phyloP scores from a whole-genome alignment of 139 green algal species.

The Trebouxia sp. region DNA sequence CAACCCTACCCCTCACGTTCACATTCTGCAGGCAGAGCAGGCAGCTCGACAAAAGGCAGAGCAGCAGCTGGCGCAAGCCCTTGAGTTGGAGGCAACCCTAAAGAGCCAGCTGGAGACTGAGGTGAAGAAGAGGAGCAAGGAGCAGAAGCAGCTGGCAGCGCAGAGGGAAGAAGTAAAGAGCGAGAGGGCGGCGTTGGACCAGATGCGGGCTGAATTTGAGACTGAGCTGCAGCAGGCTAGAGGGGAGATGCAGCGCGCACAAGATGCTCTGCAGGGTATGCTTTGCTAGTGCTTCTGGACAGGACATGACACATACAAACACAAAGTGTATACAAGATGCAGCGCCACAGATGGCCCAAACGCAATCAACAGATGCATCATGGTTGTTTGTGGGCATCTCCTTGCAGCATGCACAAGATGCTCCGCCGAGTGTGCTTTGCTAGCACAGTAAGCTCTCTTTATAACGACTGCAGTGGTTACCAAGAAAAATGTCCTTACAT shows the following conservation, averaged over 20 bases:
- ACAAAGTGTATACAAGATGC: no score
- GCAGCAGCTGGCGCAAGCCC: conserved; percentile 53
- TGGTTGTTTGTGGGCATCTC: not conserved
- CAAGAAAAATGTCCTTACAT: no score
- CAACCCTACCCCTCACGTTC: no score
- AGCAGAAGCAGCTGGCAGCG: conserved; percentile 34
- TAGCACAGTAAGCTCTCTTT: no score
- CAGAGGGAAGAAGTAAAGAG: conserved; percentile 47
- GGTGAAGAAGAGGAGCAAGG: conserved; percentile 38
- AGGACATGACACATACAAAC: no score
- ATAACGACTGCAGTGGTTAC: no score
- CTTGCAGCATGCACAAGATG: no score
- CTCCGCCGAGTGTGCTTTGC: no score
- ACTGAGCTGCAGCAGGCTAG: conserved; percentile 61
- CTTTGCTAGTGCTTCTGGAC: not conserved
- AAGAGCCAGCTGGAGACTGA: conserved; percentile 55
- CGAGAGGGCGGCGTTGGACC: conserved; percentile 45
- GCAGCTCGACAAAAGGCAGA: conserved; percentile 56
- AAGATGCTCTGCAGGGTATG: conserved; percentile 54
- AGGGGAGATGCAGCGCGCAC: conserved; percentile 61
- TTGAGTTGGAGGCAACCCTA: conserved; percentile 50
- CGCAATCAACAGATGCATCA: not conserved
- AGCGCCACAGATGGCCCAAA: not conserved
- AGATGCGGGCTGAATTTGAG: conserved; percentile 71
- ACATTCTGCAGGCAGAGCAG: conserved; percentile 49